Evolutionary conservation across 2,329 filamentous ascomycete genomes (phyloP), one percentile per base, ranked within the genome.

Genomic region (Salinomyces thailandicus): DNA sequence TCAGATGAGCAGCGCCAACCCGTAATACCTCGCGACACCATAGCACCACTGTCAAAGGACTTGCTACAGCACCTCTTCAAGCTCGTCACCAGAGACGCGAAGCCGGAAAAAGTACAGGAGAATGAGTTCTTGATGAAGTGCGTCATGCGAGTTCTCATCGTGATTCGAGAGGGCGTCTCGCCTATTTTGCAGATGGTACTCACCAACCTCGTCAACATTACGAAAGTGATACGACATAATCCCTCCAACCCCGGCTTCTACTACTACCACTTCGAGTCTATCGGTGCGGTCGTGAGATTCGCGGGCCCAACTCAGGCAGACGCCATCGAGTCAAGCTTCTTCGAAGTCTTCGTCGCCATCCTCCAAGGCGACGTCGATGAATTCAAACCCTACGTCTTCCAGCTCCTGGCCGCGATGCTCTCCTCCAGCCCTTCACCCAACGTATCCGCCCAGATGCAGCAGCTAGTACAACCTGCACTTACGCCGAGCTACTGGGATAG

Each of bases 51-150:
- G 43, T 77, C 89, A 16, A 87, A 86, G 59, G 85, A 93, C 49
- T 73, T 98, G 2, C 68, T 96, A 14, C 73, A 85, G 36, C 89
- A 96, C 54, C 70, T 98, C 9, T 96, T 98, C 70, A 79, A 80
- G 46, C 71, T 98, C 35, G 85, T 98, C 47, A 83, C 93, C 56
- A 85, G 82, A 56, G 81, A 94, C 50, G 70, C 72, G 3, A 80
- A 82, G 8, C 81, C 93, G 1, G 77, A 89, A 46, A 98, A 96
- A 69, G 78, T 98, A 43, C 91, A 98, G 57, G 91, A 98, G 62
- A 98, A 98, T 56, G 91, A 98, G 58, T 98, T 96, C 60, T 62
- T 98, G 54, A 96, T 98, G 87, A 84, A 86, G 52, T 98, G 91
- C 53, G 85, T 95, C 38, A 98, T 98, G 91, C 77, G 91, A 51